phyloP scores from a whole-genome alignment of 192 early-diverging fungal species.

The Spizellomyces punctatus region DNA sequence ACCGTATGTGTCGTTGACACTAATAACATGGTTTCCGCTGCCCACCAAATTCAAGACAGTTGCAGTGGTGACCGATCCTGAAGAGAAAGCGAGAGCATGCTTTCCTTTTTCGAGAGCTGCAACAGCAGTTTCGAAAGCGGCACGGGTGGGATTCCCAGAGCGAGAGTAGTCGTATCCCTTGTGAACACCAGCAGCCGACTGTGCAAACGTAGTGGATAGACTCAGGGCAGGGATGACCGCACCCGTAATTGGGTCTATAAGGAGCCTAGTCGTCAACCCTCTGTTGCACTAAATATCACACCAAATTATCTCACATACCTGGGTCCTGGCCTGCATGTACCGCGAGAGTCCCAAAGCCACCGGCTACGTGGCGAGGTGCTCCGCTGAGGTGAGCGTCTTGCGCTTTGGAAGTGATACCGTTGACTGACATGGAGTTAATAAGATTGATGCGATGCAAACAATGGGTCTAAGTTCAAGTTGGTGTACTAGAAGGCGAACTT shows the following conservation, averaged over 20 bases:
- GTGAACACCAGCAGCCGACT: conserved; percentile 88
- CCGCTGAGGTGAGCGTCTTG: no score
- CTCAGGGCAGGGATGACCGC: conserved; percentile 97
- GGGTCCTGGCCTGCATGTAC: conserved; percentile 91
- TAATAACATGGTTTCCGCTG: conserved; percentile 83
- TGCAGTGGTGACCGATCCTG: conserved; percentile 72
- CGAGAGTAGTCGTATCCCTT: conserved; percentile 93
- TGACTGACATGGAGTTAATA: no score
- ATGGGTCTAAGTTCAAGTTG: no score
- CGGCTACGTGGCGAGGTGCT: neutral
- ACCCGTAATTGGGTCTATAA: conserved; percentile 80
- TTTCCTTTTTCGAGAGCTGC: conserved; percentile 90
- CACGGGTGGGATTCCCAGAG: conserved; percentile 94
- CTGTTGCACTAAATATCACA: neutral
- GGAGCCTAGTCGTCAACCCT: neutral
- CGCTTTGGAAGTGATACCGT: no score
- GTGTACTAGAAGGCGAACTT: no score
- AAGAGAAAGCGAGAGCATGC: conserved; percentile 73
- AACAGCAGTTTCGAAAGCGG: conserved; percentile 83
- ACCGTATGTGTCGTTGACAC: conserved; percentile 95
- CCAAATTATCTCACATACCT: conserved; percentile 16
- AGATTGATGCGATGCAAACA: no score
- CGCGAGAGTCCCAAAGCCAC: conserved; percentile 83
- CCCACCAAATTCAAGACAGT: conserved; percentile 82
- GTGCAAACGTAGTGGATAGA: conserved; percentile 96